These are phyloP conservation scores for Aspergillus sp. DNA, from an alignment of 2,329 filamentous ascomycete species.

Conservation along the genomic window DNA sequence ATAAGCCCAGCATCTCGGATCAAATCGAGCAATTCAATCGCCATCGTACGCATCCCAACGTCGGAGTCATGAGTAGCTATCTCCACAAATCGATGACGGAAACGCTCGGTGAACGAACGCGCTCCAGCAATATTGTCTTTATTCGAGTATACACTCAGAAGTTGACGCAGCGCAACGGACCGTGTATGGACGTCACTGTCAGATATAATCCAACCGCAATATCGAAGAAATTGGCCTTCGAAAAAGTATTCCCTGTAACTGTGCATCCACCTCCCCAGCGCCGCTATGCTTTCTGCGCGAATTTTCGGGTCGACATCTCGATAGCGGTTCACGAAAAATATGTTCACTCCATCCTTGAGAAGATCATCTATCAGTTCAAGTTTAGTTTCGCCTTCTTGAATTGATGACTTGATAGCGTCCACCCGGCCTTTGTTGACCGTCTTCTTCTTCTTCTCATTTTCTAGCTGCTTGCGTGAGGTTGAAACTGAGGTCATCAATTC, in stretches of 20 bases:
- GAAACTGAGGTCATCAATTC: slow-evolving; percentile 71
- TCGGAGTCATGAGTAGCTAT: slow-evolving; percentile 89
- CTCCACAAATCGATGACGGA: slow-evolving; percentile 82
- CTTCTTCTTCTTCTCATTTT: slow-evolving; percentile 71
- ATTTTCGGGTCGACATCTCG: slow-evolving; percentile 90
- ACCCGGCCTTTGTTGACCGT: slow-evolving; percentile 76
- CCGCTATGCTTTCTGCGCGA: slow-evolving; percentile 81
- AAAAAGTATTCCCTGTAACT: slow-evolving; percentile 84
- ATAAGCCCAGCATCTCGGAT: slow-evolving; percentile 82
- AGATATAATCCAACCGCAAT: slow-evolving; percentile 92
- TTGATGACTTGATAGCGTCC: slow-evolving; percentile 68
- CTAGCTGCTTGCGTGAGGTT: slow-evolving; percentile 74
- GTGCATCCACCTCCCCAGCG: slow-evolving; percentile 85
- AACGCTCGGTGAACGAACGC: slow-evolving; percentile 90
- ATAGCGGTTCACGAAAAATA: slow-evolving; percentile 92
- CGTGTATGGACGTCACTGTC: slow-evolving; percentile 73
- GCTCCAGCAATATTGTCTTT: slow-evolving; percentile 74
- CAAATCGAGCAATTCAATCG: slow-evolving; percentile 78
- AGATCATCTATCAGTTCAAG: slow-evolving; percentile 68
- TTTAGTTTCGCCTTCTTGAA: slow-evolving; percentile 68
- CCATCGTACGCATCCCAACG: slow-evolving; percentile 72
- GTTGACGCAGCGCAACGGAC: slow-evolving; percentile 81
- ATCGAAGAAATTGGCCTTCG: slow-evolving; percentile 84
- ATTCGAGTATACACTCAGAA: slow-evolving; percentile 75
- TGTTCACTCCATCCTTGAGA: slow-evolving; percentile 85